Evolutionary conservation across 768 basidiomycete species (phyloP), one percentile per base, ranked within the genome.

Genomic region (Hortiboletus campestris): DNA sequence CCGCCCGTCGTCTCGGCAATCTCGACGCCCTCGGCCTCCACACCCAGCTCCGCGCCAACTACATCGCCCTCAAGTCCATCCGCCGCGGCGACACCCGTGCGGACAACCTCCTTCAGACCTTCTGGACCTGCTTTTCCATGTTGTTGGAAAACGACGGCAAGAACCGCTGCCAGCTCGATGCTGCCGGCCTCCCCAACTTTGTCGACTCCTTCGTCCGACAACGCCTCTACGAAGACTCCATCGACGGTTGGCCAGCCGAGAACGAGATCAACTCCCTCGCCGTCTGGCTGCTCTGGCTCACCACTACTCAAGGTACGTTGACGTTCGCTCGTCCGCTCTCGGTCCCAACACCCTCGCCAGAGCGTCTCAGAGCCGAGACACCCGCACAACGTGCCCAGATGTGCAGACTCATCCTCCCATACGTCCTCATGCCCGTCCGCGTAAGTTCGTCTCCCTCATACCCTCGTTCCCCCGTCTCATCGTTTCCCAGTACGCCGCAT

Each of bases 121-220:
- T 89, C 20, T 80, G 78, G 70, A 71, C 69, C 0, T 75, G 76
- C 6, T 82, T 79, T 49, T 62, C 85, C 41, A 80, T 89, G 76
- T 66, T 85, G 67, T 70, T 80, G 4, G 87, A 89, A 58, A 83
- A 86, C 69, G 86, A 89, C 68, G 85, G 85, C 34, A 78, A 78
- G 65, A 89, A 89, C 65, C 74, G 75, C 35, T 70, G 61, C 4
- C 84, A 84, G 68, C 80, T 89, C 46, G 74, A 79, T 53, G 73
- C 69, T 22, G 85, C 82, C 0, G 77, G 79, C 4, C 72, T 84
- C 4, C 74, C 76, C 36, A 57, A 56, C 6, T 84, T 80, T 41
- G 73, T 82, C 10, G 75, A 80, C 45, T 19, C 51, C 2, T 82
- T 77, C 53, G 66, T 84, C 35, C 75, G 74, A 32, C 63, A 63